Percentiles rank a stretch among this genome's conserved stretches.
Evolutionary conservation across 2,329 filamentous ascomycete species (phyloP).

Genomic region (Diaporthe velutina): DNA sequence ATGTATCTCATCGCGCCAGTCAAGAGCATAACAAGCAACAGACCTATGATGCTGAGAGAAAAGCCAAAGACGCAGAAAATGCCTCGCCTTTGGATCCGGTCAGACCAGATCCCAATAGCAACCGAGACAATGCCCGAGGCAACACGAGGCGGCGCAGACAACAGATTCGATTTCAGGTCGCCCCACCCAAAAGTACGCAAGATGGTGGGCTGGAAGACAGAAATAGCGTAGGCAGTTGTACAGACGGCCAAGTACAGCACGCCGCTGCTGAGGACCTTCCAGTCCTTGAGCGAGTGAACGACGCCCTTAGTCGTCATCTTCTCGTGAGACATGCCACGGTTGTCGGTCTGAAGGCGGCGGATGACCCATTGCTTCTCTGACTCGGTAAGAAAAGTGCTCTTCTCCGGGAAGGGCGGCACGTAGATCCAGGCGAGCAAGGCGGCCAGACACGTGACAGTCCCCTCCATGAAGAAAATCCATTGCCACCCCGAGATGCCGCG

Average conservation of each 20-base stretch:
- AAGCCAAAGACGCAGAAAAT: slow-evolving; percentile 2
- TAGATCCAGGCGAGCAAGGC: slow-evolving; percentile 46
- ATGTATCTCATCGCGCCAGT: slow-evolving; percentile 45
- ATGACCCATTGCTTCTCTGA: slow-evolving; percentile 41
- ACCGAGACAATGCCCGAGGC: slow-evolving; percentile 1
- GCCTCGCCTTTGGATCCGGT: neutral
- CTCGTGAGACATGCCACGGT: slow-evolving; percentile 39
- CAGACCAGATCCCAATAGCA: neutral
- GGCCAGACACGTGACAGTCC: slow-evolving; percentile 66
- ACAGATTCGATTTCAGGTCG: slow-evolving; percentile 48
- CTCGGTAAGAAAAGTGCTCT: slow-evolving; percentile 42
- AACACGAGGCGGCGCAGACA: slow-evolving; percentile 37
- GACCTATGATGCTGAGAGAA: neutral
- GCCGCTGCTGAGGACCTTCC: slow-evolving; percentile 59
- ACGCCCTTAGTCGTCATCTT: slow-evolving; percentile 51
- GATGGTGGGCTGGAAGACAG: slow-evolving; percentile 52
- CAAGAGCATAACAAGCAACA: slow-evolving; percentile 40
- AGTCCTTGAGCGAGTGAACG: slow-evolving; percentile 68
- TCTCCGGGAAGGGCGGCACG: slow-evolving; percentile 44
- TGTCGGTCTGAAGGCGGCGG: slow-evolving; percentile 40
- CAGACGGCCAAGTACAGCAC: slow-evolving; percentile 46
- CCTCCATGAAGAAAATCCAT: slow-evolving; percentile 74
- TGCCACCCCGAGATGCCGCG: slow-evolving; percentile 71
- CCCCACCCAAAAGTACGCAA: slow-evolving; percentile 50
- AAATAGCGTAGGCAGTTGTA: slow-evolving; percentile 47